Evolutionary conservation across 2,329 filamentous ascomycete genomes (phyloP).

Genomic region (Epichloe glyceriae): DNA sequence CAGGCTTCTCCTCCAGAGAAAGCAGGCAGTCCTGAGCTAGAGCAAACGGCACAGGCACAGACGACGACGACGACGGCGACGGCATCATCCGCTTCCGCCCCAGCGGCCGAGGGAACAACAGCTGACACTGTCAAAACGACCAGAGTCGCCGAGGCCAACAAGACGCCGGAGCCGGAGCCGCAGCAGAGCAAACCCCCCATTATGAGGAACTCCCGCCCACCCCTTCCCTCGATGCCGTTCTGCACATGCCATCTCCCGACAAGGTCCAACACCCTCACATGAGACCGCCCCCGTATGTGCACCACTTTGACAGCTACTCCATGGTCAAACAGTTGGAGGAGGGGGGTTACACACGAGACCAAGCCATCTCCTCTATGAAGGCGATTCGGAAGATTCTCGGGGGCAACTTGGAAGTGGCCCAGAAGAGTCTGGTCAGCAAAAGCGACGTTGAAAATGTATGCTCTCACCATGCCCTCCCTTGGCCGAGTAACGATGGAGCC

Average conservation of each 20-base stretch:
- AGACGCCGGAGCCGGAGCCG: background rate
- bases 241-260: slow-evolving; percentile 32
- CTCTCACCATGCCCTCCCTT: background rate
- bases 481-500: background rate
- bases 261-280: slow-evolving; percentile 50
- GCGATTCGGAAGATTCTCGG: slow-evolving; percentile 66
- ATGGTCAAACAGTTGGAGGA: slow-evolving; percentile 70
- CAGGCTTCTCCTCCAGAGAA: background rate
- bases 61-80: background rate
- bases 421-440: slow-evolving; percentile 71
- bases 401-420: slow-evolving; percentile 69
- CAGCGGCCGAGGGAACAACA: background rate
- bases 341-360: slow-evolving; percentile 58
- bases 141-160: background rate
- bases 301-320: slow-evolving; percentile 92
- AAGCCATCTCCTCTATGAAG: slow-evolving; percentile 86
- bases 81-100: background rate
- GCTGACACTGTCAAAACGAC: background rate
- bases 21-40: background rate
- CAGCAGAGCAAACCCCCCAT: slow-evolving; percentile 1
- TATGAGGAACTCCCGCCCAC: slow-evolving; percentile 19
- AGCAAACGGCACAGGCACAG: background rate
- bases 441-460: slow-evolving; percentile 73
- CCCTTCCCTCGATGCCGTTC: slow-evolving; percentile 32
- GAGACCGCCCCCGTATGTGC: slow-evolving; percentile 66